Evolutionary conservation across 2,329 filamentous ascomycete species (phyloP), one percentile per base, ranked within the genome.

Genomic region (Penicillium sp.): DNA sequence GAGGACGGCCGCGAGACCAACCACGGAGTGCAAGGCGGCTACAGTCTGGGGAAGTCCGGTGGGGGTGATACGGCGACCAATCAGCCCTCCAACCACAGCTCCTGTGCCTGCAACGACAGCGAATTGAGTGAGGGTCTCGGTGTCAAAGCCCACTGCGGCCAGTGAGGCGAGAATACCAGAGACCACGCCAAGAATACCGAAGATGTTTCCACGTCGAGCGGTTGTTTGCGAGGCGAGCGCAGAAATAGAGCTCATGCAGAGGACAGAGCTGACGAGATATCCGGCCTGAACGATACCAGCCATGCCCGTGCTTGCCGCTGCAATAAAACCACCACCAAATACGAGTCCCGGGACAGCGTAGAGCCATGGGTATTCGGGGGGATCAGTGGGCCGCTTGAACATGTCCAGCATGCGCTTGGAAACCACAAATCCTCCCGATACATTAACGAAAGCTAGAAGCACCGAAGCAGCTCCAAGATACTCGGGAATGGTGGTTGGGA

Each of bases 321-420:
- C 90, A 46, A 96, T 68, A 67, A 90, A 95, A 0, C 91, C 91
- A 29, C 89, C 90, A 3, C 89, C 89, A 61, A 93, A 96, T 0
- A 96, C 65, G 3, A 85, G 77, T 14, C 85, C 91, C 0, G 91
- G 91, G 52, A 95, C 78, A 1, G 86, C 89, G 67, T 94, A 96
- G 1, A 96, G 77, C 89, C 90, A 96, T 0, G 90, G 89, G 61
- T 93, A 96, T 70, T 96, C 92, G 0, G 89, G 86, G 28, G 91
- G 92, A 63, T 96, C 92, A 4, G 90, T 94, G 23, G 90, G 88
- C 11, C 89, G 83, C 69, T 89, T 89, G 70, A 93, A 93, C 90
- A 93, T 93, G 71, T 96, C 91, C 39, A 96, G 79, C 92, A 96
- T 96, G 59, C 92, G 83, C 76, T 95, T 95, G 3, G 91, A 95